A percentile compares a stretch with the other conserved stretches of the same genome.
Evolutionary conservation across 2,329 filamentous ascomycete species (phyloP).

Genomic region (Fusarium dimerum): DNA sequence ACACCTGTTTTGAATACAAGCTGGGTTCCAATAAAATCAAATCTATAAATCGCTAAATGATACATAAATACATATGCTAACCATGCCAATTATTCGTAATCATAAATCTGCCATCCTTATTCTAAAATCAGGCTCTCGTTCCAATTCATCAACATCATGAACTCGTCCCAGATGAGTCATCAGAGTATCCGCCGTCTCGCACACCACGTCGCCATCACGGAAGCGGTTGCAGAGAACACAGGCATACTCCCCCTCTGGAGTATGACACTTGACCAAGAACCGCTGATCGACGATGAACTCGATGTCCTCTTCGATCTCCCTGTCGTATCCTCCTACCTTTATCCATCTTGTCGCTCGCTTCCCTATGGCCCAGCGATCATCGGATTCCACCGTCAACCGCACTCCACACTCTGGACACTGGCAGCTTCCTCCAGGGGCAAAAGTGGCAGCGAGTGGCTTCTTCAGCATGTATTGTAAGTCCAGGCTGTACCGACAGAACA

Average conservation of each 20-base stretch:
- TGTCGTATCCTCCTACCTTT: slow-evolving; percentile 13
- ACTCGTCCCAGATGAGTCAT: slow-evolving; percentile 21
- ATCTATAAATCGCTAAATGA: no score
- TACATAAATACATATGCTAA: no score
- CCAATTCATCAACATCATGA: slow-evolving; percentile 20
- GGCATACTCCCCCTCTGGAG: slow-evolving; percentile 23
- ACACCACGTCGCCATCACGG: slow-evolving; percentile 21
- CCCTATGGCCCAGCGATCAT: slow-evolving; percentile 24
- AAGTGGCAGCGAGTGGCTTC: slow-evolving; percentile 15
- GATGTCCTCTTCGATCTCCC: slow-evolving; percentile 24
- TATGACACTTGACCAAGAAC: slow-evolving; percentile 27
- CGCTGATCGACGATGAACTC: slow-evolving; percentile 25
- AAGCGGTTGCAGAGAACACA: slow-evolving; percentile 23
- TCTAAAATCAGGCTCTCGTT: slow-evolving; percentile 23
- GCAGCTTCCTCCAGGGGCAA: slow-evolving; percentile 16
- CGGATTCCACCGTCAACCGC: slow-evolving; percentile 15
- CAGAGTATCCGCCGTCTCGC: slow-evolving; percentile 17
- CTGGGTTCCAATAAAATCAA: no score
- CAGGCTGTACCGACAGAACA: slow-evolving; percentile 26
- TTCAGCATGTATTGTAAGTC: slow-evolving; percentile 20
- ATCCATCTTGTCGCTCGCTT: slow-evolving; percentile 16
- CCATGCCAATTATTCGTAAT: no score
- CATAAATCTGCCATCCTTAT: slow-evolving; percentile 16
- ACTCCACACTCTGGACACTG: slow-evolving; percentile 22
- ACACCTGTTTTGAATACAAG: no score